phyloP scores from a whole-genome alignment of 495 filamentous ascomycete species.

The Neurospora pannonica region DNA sequence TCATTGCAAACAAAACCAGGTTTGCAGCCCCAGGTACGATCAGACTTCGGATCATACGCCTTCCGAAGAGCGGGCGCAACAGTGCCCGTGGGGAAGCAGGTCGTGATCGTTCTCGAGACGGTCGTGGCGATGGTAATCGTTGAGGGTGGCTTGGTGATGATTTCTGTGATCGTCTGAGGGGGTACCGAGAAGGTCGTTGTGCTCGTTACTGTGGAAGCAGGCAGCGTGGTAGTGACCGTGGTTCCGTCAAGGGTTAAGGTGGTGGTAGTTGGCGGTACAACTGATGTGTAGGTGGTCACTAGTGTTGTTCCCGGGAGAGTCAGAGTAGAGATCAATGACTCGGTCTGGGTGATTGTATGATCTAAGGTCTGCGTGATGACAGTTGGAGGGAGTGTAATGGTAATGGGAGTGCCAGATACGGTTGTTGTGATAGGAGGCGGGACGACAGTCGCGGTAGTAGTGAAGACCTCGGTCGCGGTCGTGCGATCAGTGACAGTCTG shows the following conservation, averaged over 20 bases:
- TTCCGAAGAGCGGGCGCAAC: background rate
- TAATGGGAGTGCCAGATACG: slow-evolving; percentile 5
- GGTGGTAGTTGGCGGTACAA: slow-evolving; percentile 12
- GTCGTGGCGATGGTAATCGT: slow-evolving; percentile 13
- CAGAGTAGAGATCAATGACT: slow-evolving; percentile 4
- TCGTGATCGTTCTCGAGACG: slow-evolving; percentile 17
- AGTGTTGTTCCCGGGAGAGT: slow-evolving; percentile 20
- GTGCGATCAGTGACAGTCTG: slow-evolving; percentile 5
- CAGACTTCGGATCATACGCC: slow-evolving; percentile 4
- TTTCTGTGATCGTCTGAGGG: background rate
- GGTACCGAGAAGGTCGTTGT: slow-evolving; percentile 1
- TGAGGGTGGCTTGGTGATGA: slow-evolving; percentile 13
- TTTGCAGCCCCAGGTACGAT: slow-evolving; percentile 49
- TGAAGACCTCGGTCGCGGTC: slow-evolving; percentile 17
- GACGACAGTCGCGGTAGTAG: slow-evolving; percentile 13
- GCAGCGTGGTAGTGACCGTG: slow-evolving; percentile 19
- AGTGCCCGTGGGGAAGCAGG: slow-evolving; percentile 21
- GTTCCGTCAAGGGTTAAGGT: slow-evolving; percentile 14
- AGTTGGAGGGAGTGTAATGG: slow-evolving; percentile 10
- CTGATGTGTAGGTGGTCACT: slow-evolving; percentile 11
- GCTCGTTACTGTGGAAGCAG: slow-evolving; percentile 17
- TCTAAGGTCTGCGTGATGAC: slow-evolving; percentile 9
- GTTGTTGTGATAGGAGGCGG: slow-evolving; percentile 10
- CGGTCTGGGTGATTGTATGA: slow-evolving; percentile 9
- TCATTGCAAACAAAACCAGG: slow-evolving; percentile 53